Percentiles rank a stretch among this genome's conserved stretches.
These are phyloP conservation scores for Phytophthora tubulina DNA, from an alignment of 352 stramenopile species.

Conservation along the genomic window DNA sequence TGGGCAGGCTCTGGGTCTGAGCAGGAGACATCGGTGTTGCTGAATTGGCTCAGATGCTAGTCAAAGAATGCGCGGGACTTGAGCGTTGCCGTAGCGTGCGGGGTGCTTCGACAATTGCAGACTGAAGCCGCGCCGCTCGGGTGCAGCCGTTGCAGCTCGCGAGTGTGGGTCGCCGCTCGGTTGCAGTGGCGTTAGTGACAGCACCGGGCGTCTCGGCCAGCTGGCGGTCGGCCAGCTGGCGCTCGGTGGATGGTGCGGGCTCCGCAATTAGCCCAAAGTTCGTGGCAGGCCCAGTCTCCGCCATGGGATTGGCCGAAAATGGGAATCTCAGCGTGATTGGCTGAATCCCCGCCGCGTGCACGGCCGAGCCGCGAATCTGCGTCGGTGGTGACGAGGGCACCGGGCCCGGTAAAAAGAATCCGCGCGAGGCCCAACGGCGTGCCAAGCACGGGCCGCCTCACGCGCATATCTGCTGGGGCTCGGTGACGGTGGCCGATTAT, in stretches of 20 bases:
- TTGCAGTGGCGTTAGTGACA: constrained; percentile 35
- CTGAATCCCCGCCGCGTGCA: constrained; percentile 19
- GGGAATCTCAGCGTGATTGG: constrained; percentile 23
- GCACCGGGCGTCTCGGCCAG: constrained; percentile 10
- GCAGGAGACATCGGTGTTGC: constrained; percentile 21
- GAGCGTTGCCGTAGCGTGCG: background rate
- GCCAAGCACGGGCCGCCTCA: constrained; percentile 25
- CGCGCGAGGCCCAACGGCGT: constrained; percentile 10
- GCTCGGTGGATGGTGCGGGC: background rate
- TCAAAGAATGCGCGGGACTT: constrained; percentile 12
- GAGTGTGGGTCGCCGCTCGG: constrained; percentile 9
- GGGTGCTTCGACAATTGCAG: constrained; percentile 45
- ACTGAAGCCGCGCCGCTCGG: constrained; percentile 32
- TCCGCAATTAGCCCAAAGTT: constrained; percentile 23
- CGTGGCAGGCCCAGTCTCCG: constrained; percentile 11
- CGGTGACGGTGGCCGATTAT: constrained; percentile 11
- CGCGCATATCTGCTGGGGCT: constrained; percentile 8
- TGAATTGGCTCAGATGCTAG: constrained; percentile 16
- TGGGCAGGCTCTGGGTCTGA: constrained; percentile 55
- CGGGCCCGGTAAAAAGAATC: constrained; percentile 31
- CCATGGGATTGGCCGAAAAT: constrained; percentile 19
- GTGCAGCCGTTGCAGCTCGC: background rate
- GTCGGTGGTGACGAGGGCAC: constrained; percentile 19
- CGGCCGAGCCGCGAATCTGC: constrained; percentile 31
- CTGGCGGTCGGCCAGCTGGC: constrained; percentile 7